Percentiles rank a stretch among this genome's conserved stretches.
Evolutionary conservation across 2,329 filamentous ascomycete genomes (phyloP).

Genomic region (Nemania bipapillata): DNA sequence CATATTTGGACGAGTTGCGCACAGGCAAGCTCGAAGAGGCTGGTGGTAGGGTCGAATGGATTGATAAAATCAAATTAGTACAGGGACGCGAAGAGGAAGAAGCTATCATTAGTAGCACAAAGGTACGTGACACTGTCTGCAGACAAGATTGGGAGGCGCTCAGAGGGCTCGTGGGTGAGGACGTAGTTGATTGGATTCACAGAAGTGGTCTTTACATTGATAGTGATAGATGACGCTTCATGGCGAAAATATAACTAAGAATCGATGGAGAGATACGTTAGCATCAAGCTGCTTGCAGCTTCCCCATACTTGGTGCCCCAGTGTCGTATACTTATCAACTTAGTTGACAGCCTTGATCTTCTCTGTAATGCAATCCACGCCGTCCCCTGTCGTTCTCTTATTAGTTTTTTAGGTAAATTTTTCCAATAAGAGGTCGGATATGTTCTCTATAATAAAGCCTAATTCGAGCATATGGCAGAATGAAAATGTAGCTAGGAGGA

Average conservation of each 20-base stretch:
- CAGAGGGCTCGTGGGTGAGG: constrained; percentile 64
- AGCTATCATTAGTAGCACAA: constrained; percentile 68
- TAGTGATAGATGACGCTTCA: constrained; percentile 18
- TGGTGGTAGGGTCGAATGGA: constrained; percentile 70
- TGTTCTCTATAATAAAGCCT: not conserved
- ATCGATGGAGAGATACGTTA: not conserved
- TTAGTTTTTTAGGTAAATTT: not conserved
- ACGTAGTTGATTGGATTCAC: constrained; percentile 69
- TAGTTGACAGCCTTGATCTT: not conserved
- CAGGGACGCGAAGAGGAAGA: constrained; percentile 52
- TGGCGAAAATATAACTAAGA: not conserved
- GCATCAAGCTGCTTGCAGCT: not conserved
- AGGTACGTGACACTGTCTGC: constrained; percentile 68
- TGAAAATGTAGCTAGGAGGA: too few relatives aligned
- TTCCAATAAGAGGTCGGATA: not conserved
- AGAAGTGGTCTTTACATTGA: constrained; percentile 64
- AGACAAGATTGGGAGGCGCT: constrained; percentile 61
- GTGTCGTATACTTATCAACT: not conserved
- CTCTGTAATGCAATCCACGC: not conserved
- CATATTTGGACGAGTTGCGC: constrained; percentile 64
- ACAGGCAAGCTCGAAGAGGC: constrained; percentile 60
- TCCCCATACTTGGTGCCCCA: not conserved
- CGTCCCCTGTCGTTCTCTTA: not conserved
- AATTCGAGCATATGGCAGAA: not conserved
- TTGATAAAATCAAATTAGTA: constrained; percentile 68